These are phyloP conservation scores for Talaromyces rugulosus DNA, from an alignment of 2,329 filamentous ascomycete species.

Conservation along the genomic window DNA sequence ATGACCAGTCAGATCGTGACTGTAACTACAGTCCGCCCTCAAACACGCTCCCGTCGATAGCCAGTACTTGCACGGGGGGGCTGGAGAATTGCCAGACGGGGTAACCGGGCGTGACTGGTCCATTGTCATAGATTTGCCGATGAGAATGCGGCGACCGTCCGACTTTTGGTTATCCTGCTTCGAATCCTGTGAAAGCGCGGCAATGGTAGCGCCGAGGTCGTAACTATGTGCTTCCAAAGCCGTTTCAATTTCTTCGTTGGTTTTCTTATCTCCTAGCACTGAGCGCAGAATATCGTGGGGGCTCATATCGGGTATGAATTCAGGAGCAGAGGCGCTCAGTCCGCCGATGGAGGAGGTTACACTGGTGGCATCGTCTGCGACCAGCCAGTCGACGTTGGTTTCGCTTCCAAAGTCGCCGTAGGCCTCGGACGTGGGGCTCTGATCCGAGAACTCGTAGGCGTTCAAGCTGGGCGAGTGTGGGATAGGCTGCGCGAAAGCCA, in stretches of 20 bases:
- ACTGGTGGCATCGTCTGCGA: slow-evolving; percentile 77
- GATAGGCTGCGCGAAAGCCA: slow-evolving; percentile 88
- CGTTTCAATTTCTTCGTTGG: slow-evolving; percentile 92
- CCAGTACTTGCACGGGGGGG: slow-evolving; percentile 94
- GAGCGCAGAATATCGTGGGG: slow-evolving; percentile 97
- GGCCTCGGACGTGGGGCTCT: slow-evolving; percentile 74
- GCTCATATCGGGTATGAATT: slow-evolving; percentile 87
- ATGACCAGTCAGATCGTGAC: slow-evolving; percentile 91
- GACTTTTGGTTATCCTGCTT: slow-evolving; percentile 47
- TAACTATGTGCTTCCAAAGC: slow-evolving; percentile 86
- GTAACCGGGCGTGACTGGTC: slow-evolving; percentile 69
- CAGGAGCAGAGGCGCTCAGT: slow-evolving; percentile 70
- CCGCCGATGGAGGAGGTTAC: slow-evolving; percentile 74
- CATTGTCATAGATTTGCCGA: slow-evolving; percentile 84
- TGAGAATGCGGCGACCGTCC: slow-evolving; percentile 64
- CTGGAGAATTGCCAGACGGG: slow-evolving; percentile 67
- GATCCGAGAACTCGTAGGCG: slow-evolving; percentile 90
- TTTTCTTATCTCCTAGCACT: slow-evolving; percentile 81
- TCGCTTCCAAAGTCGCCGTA: slow-evolving; percentile 90
- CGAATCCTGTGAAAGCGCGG: slow-evolving; percentile 73
- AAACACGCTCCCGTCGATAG: slow-evolving; percentile 93
- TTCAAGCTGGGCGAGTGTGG: slow-evolving; percentile 92
- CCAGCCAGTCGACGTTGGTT: slow-evolving; percentile 87
- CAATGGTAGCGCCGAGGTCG: slow-evolving; percentile 83
- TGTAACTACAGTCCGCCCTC: slow-evolving; percentile 92